Conservation (phyloP, 176 grass and related monocot species). For the Raddia guianensis region DNA sequence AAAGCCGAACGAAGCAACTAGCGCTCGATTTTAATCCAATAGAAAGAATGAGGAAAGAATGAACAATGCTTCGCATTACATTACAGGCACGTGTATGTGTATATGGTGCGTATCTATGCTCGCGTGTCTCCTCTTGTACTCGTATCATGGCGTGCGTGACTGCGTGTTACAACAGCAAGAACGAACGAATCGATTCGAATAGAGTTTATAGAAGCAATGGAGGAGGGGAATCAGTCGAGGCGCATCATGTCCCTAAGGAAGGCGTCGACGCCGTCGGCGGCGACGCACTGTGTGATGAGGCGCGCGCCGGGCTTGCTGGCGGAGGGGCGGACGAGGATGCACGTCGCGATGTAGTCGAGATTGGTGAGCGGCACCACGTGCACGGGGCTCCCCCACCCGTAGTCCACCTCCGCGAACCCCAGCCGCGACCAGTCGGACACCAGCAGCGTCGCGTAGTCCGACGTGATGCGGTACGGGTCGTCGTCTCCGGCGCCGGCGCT, state of each 20-base stretch:
- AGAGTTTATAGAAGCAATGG: no score
- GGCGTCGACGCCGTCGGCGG: conserved; percentile 44
- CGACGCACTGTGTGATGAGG: conserved; percentile 92
- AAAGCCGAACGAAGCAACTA: neutral
- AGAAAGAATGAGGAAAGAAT: conserved; percentile 31
- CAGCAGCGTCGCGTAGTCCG: conserved; percentile 74
- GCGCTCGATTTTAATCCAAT: neutral
- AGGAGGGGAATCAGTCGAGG: conserved; percentile 50
- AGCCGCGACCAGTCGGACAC: conserved; percentile 95
- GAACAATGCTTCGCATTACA: conserved; percentile 33
- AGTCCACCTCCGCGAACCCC: conserved; percentile 87
- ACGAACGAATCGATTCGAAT: conserved; percentile 22
- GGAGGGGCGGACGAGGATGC: conserved; percentile 77
- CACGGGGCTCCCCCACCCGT: conserved; percentile 82
- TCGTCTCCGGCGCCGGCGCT: conserved; percentile 25
- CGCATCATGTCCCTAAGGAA: conserved; percentile 78
- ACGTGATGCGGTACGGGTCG: conserved; percentile 83
- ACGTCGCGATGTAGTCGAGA: conserved; percentile 90
- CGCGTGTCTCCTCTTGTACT: neutral
- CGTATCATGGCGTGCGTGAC: neutral
- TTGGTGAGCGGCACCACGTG: conserved; percentile 91
- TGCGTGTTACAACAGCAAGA: neutral
- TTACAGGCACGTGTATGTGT: neutral
- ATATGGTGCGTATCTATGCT: neutral
- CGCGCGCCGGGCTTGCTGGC: conserved; percentile 77